Conservation (phyloP, 805 yeast genomes). For the Candida quercuum region DNA sequence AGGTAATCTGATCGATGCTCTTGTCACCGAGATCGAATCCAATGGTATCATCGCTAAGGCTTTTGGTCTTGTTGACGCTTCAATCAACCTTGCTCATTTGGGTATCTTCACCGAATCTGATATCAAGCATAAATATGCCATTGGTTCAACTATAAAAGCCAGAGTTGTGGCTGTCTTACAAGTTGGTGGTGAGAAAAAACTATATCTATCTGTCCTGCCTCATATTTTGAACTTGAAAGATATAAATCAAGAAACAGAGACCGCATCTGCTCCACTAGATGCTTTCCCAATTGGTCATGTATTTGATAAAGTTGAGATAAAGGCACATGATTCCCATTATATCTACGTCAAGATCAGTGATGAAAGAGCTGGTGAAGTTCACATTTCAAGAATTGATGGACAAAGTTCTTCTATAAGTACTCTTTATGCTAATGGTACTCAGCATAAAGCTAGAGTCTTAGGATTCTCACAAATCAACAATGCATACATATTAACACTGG, state of each 20-base stretch:
- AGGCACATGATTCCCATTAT: constrained; percentile 53
- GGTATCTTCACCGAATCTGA: constrained; percentile 40
- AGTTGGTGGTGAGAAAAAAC: constrained; percentile 45
- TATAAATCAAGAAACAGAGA: constrained; percentile 15
- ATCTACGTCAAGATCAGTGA: constrained; percentile 54
- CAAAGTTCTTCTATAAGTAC: constrained; percentile 34
- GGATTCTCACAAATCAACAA: constrained; percentile 67
- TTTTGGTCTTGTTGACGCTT: constrained; percentile 70
- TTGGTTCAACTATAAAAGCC: constrained; percentile 65
- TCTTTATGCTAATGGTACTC: constrained; percentile 56
- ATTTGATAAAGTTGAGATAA: constrained; percentile 50
- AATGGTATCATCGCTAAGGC: constrained; percentile 70
- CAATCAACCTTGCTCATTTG: constrained; percentile 63
- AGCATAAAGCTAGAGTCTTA: constrained; percentile 71
- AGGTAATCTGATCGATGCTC: constrained; percentile 74
- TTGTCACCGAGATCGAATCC: constrained; percentile 50
- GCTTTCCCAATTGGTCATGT: constrained; percentile 77
- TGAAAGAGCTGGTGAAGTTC: constrained; percentile 64
- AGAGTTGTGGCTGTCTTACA: constrained; percentile 62
- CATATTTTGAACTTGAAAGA: constrained; percentile 37
- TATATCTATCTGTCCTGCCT: constrained; percentile 60
- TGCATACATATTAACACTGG: constrained; percentile 60
- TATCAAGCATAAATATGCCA: constrained; percentile 55
- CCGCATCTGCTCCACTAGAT: constrained; percentile 38
- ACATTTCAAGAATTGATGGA: constrained; percentile 61